phyloP scores from a whole-genome alignment of 1,139 yeast species.

The Debaryomyces robertsiae region DNA sequence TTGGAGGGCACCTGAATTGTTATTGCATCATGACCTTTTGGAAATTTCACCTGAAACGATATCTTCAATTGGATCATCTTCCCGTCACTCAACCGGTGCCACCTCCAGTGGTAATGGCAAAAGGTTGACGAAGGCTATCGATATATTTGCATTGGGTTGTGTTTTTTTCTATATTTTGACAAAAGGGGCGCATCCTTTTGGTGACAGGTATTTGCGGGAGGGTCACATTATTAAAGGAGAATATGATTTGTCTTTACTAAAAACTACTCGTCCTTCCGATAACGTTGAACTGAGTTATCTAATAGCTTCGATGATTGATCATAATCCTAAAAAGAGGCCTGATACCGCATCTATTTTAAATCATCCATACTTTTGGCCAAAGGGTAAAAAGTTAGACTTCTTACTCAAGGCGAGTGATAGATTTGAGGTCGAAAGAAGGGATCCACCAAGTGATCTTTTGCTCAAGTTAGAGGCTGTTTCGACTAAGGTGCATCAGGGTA shows the following conservation, averaged over 20 bases:
- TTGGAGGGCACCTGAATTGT: constrained; percentile 96
- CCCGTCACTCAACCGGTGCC: constrained; percentile 13
- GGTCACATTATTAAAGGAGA: constrained; percentile 81
- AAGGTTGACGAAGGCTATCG: constrained; percentile 87
- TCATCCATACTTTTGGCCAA: constrained; percentile 90
- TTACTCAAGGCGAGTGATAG: constrained; percentile 86
- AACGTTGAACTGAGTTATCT: constrained; percentile 71
- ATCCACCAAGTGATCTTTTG: constrained; percentile 76
- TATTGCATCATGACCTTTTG: constrained; percentile 47
- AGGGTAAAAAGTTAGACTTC: constrained; percentile 77
- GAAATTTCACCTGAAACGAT: constrained; percentile 47
- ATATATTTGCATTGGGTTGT: constrained; percentile 92
- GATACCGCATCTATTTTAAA: constrained; percentile 64
- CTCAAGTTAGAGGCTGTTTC: constrained; percentile 61
- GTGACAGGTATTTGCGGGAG: constrained; percentile 83
- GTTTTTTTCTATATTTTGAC: constrained; percentile 86
- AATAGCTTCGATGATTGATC: constrained; percentile 68
- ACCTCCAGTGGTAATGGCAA: constrained; percentile 34
- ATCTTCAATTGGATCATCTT: constrained; percentile 33
- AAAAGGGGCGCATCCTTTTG: constrained; percentile 92
- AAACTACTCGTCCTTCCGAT: constrained; percentile 45
- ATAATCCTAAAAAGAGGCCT: constrained; percentile 73
- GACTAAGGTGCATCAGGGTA: constrained; percentile 52
- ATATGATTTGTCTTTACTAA: constrained; percentile 53
- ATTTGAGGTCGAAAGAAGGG: constrained; percentile 84